Conservation (phyloP, 1,139 yeast genomes). For the Ogataea hybrid region DNA sequence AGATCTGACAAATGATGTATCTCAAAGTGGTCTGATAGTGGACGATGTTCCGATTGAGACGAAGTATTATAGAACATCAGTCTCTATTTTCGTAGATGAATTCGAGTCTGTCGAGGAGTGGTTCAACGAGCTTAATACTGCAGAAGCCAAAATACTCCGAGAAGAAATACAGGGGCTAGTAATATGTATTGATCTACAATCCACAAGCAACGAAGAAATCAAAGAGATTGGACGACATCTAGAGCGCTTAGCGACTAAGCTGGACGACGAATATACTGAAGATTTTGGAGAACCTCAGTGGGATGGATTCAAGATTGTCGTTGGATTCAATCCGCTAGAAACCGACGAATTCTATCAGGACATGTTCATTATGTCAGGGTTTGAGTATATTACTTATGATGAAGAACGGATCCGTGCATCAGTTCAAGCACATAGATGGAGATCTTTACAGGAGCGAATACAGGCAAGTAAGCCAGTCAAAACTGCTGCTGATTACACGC, state of each 20-base stretch:
- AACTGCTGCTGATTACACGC: not conserved
- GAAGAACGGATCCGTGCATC: not conserved
- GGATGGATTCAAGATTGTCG: conserved; percentile 30
- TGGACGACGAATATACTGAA: conserved; percentile 25
- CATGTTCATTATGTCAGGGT: conserved; percentile 26
- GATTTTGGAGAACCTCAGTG: conserved; percentile 25
- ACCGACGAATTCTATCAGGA: conserved; percentile 16
- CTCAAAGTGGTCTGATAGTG: conserved; percentile 35
- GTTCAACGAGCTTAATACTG: conserved; percentile 35
- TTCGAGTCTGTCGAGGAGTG: conserved; percentile 32
- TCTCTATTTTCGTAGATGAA: conserved; percentile 45
- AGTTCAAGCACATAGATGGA: conserved; percentile 13
- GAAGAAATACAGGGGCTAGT: conserved; percentile 39
- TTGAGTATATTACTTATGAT: conserved; percentile 30
- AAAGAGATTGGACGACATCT: conserved; percentile 10
- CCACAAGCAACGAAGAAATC: not conserved
- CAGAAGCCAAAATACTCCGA: conserved; percentile 39
- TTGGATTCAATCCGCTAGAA: conserved; percentile 16
- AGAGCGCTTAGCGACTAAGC: conserved; percentile 14
- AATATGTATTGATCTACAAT: conserved; percentile 31
- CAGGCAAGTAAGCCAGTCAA: too few relatives aligned
- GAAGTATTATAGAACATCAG: conserved; percentile 36
- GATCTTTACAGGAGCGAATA: conserved; percentile 5
- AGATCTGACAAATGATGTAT: conserved; percentile 18
- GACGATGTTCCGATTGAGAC: conserved; percentile 33